Evolutionary conservation across 805 yeast genomes (phyloP), one percentile per base, ranked within the genome.

Genomic region (Sungouiozyma ichnusensis): DNA sequence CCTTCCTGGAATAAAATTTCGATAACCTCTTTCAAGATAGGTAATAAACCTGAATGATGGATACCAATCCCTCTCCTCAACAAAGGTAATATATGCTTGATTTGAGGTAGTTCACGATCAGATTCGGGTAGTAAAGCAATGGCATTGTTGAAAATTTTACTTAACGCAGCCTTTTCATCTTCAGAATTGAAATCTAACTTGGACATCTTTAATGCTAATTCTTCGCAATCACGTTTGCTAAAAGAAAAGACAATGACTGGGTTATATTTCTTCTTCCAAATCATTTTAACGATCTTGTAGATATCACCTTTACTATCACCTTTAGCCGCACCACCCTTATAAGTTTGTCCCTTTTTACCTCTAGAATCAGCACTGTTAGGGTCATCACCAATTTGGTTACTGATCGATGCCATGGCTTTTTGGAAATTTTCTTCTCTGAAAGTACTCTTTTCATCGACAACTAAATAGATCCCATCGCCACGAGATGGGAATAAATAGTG

Each of bases 211-310:
- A 88, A 66, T 0, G 98, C 98, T 47, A 92, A 70, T 11, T 85
- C 74, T 65, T 92, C 99, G 68, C 98, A 94, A 57, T 92, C 98
- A 57, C 97, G 78, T 60, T 92, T 92, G 58, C 94, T 82, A 61
- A 92, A 92, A n/a, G 97, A 88, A 66, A 92, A 92, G 17, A 92
- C 97, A 71, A 92, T 92, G 35, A 92, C 98, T 1, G 99, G 99
- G 55, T 92, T 94, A 64, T 86, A 92, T 56, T 87, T 82, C 58
- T 90, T 90, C 67, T 83, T 74, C 88, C 95, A 92, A 60, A 92
- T 90, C 97, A 92, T 92, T 63, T 87, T 90, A 42, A 92, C 95
- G 59, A 92, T 92, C 61, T 92, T 92, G 63, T 87, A 87, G 48
- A 88, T 92, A 66, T 92, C 99, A 11, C 95, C 77, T 53, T 68